Base-by-base conservation (phyloP, 306 rosid genomes). In the Amphicarpaea edgeworthii region DNA sequence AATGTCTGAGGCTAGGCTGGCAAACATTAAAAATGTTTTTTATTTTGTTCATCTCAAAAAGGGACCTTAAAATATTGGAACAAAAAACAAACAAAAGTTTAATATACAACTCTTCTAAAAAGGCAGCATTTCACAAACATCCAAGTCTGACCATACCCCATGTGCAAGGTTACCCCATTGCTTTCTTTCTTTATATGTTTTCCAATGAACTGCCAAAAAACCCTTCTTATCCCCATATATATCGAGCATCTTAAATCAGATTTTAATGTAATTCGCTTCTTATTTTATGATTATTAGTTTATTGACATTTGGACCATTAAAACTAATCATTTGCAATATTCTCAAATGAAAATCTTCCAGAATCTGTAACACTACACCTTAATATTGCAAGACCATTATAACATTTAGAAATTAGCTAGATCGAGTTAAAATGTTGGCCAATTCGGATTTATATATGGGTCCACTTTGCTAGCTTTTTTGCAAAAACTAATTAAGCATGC, bases 91-190 rank as follows among this genome's bases (percentile, higher is more conserved):
- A 67, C 12, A 1, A 59, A 40, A 72, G 8, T 46, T 76, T 60
- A 77, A 68, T 79, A 71, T 70, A 6, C 26, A 55, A 8, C 54
- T 46, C 58, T 60, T 72, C 68, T 67, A 43, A 76, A 82, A 85
- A 46, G 77, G 54, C 68, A 76, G 76, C 77, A 83, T 75, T 82
- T 68, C 70, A 78, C 46, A 81, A 49, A 68, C 69, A 84, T 85
- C 90, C 87, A 86, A 85, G 80, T 77, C 87, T 81, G 90, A 86
- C 90, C 88, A 76, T 70, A 49, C 82, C 84, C 91, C 98, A 93
- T 91, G 98, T 93, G 97, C 89, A 37, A 70, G 83, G 87, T 76
- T 88, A 68, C 86, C 89, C 87, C 85, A 75, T 80, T 82, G 34
- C 66, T 23, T 50, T 26, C 3, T 77, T 85, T 82, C 32, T 74